phyloP scores from a whole-genome alignment of 1,284 basidiomycete genomes.

The Cryptococcus sp. region DNA sequence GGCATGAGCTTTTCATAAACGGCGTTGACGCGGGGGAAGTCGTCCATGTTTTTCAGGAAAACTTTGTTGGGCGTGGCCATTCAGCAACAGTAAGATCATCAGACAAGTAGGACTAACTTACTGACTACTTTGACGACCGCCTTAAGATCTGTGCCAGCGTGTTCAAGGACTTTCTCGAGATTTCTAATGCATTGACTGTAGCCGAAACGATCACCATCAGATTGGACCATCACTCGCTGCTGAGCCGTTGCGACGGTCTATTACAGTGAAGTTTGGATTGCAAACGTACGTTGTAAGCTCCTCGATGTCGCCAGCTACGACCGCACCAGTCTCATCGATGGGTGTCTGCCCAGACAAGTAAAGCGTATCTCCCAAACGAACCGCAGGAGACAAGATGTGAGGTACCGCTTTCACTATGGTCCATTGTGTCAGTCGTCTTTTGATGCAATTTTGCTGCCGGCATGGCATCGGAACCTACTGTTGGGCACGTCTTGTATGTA shows the following conservation, averaged over 20 bases:
- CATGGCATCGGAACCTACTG: conserved; percentile 5
- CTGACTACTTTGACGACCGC: conserved; percentile 19
- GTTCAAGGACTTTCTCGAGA: conserved; percentile 16
- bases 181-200: conserved; percentile 18
- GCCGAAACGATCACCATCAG: too few relatives aligned
- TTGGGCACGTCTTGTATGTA: conserved; percentile 15
- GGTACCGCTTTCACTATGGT: conserved; percentile 15
- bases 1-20: conserved; percentile 30
- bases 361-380: conserved; percentile 16
- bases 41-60: conserved; percentile 19
- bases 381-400: conserved; percentile 17
- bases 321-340: conserved; percentile 13
- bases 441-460: not conserved
- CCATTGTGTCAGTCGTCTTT: not conserved
- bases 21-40: conserved; percentile 16
- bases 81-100: not conserved
- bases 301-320: conserved; percentile 18
- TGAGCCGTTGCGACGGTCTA: too few relatives aligned
- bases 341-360: conserved; percentile 19
- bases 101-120: conserved; percentile 1
- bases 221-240: too few relatives aligned
- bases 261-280: too few relatives aligned
- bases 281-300: conserved; percentile 15
- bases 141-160: conserved; percentile 12
- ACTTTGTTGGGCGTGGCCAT: conserved; percentile 4